phyloP scores from a whole-genome alignment of 2,329 filamentous ascomycete genomes.

The Aspergillus sp. region DNA sequence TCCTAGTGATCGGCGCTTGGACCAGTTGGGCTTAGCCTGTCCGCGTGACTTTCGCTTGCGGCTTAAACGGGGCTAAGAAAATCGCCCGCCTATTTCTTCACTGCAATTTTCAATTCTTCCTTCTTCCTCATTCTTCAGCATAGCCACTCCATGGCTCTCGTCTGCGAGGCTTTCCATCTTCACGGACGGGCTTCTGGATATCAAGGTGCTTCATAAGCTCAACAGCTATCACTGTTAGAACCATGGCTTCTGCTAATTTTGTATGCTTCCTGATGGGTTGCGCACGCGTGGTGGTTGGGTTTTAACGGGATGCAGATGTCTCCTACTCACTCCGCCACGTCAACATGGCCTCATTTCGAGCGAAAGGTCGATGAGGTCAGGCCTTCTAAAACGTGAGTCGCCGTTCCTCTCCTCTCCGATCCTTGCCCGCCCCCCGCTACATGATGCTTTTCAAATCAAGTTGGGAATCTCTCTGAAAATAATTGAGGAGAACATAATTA shows the following conservation, averaged over 20 bases:
- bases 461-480: conserved; percentile 99
- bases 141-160: conserved; percentile 27
- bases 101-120: conserved; percentile 13
- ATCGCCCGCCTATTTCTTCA: conserved; percentile 15
- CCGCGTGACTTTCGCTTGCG: conserved; percentile 27
- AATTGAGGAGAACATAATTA: conserved; percentile 83
- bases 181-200: conserved; percentile 23
- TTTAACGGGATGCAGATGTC: conserved; percentile 55
- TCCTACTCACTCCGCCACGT: conserved; percentile 65
- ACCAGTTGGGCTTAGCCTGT: conserved; percentile 21
- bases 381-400: conserved; percentile 79
- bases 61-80: conserved; percentile 18
- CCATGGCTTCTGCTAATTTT: conserved; percentile 37
- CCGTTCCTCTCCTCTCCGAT: conserved; percentile 10
- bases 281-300: conserved; percentile 25
- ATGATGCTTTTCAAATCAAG: conserved; percentile 83
- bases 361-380: conserved; percentile 77
- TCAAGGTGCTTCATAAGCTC: conserved; percentile 11
- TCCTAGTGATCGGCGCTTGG: conserved; percentile 8
- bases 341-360: conserved; percentile 70
- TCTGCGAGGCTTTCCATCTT: conserved; percentile 29
- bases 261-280: conserved; percentile 35
- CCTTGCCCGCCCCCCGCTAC: conserved; percentile 36
- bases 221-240: conserved; percentile 12
- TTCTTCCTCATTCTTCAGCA: conserved; percentile 13